Base-by-base conservation (phyloP, 1,139 yeast species). In the Kodamaea alishanica region DNA sequence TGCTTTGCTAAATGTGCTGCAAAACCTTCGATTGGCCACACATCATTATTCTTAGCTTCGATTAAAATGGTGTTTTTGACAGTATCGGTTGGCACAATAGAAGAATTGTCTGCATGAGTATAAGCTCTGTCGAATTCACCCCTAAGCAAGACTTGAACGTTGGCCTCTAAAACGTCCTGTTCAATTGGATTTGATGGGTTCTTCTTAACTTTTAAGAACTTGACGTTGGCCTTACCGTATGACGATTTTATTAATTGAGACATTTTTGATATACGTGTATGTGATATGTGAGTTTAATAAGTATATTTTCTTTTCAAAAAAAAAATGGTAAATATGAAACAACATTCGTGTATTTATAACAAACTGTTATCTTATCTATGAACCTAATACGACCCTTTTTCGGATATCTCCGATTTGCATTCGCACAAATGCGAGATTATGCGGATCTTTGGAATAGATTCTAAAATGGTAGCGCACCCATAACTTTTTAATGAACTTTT, bases 31-130 rank as follows among this genome's bases (percentile, higher is more conserved):
- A 86, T 83, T 45, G 96, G 96, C 86, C 92, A 86, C 32, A 81
- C 85, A 44, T 86, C 86, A 42, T 79, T 74, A 54, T 73, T 82
- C 65, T 85, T 86, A 46, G 96, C 96, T 52, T 86, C 81, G 30
- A 89, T 68, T 60, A 81, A 73, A 48, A 87, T 79, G 40, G 96
- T 89, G 71, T 89, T 89, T 65, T 89, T 89, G 45, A 88, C 90
- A 1, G 96, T 88, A 63, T 89, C 97, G 8, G 97, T 89, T 41
- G 97, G 96, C 34, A 89, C 95, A 55, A 89, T 81, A n/a, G 85
- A 75, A 2, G 86, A 61, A 65, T 89, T 89, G 63, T 89, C 95
- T 29, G 96, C 96, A 46, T 82, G 59, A 38, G 96, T 89, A 68
- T 86, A 89, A 2, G 95, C 80, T 26, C 67, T 65, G 45, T 84